Evolutionary conservation across 805 yeast species (phyloP), one percentile per base, ranked within the genome.

Genomic region (Yamadazyma tumulicola): DNA sequence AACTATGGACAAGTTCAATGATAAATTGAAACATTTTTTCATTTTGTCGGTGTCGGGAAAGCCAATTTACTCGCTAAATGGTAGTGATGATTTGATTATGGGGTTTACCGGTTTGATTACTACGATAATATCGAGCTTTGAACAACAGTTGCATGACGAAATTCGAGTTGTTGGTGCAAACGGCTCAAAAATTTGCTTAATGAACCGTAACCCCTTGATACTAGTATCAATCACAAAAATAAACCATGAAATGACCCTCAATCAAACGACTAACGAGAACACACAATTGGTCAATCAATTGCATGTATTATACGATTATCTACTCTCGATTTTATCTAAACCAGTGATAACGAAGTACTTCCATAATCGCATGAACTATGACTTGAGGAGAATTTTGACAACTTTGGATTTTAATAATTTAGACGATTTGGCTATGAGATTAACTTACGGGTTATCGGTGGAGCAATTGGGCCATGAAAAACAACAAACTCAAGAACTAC

Each of bases 21-120:
- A 38, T 14, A 67, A 63, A 30, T 46, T 61, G 35, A 87, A 86
- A 54, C 94, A 87, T 40, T 85, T 82, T 50, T 82, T 85, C 46
- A 75, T 88, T 3, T 63, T 88, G 7, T 84, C 95, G 0, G 64
- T 79, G 2, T 95, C 96, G 1, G 96, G 96, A 0, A 88, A 88
- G 53, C 95, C 95, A 2, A 81, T 88, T 5, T 88, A 82, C 56
- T 76, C 94, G 2, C 66, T 81, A 69, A 76, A 79, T 52, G 94
- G 93, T 2, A 63, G 77, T 2, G 89, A 85, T 34, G 80, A 77
- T 23, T 57, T 77, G 11, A 66, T 82, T 2, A 60, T 84, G 28
- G 81, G 86, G 0, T 81, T 82, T 48, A 77, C 82, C 64, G 96
- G 95, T 1, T 66, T 88, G 2, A 72, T 88, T 2, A 89, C 88